Percentiles rank a stretch among this genome's conserved stretches.
These are phyloP conservation scores for Candida mattraensis DNA, from an alignment of 805 yeast species.

Conservation along the genomic window DNA sequence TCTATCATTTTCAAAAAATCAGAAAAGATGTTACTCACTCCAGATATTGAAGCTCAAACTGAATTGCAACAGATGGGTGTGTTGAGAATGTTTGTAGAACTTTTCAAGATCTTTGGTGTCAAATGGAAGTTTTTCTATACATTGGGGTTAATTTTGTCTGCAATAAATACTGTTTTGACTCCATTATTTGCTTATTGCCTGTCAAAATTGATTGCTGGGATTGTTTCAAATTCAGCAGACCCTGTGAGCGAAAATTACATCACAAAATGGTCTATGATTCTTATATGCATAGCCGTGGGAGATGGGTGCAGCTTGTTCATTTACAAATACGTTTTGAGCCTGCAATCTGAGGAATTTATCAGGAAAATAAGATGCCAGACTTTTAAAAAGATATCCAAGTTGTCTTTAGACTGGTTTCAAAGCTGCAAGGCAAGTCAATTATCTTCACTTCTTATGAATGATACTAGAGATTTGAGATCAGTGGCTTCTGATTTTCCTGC, in stretches of 20 bases:
- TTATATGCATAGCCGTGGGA: conserved; percentile 57
- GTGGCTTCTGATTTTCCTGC: conserved; percentile 64
- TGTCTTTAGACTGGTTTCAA: conserved; percentile 55
- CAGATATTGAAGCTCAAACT: conserved; percentile 14
- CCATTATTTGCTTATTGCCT: conserved; percentile 82
- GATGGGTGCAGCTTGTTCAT: conserved; percentile 61
- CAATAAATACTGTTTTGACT: conserved; percentile 59
- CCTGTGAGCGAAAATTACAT: conserved; percentile 31
- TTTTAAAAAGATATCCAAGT: conserved; percentile 49
- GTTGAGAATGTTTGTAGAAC: conserved; percentile 6
- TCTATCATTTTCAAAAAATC: too few species aligned
- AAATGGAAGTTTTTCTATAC: conserved; percentile 27
- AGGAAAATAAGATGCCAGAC: conserved; percentile 47
- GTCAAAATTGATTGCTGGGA: conserved; percentile 64
- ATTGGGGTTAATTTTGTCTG: conserved; percentile 54
- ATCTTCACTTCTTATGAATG: conserved; percentile 73
- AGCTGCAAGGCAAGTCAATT: conserved; percentile 48
- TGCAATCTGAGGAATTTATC: conserved; percentile 70
- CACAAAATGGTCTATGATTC: conserved; percentile 66
- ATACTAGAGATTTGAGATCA: conserved; percentile 71
- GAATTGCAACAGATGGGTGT: conserved; percentile 4
- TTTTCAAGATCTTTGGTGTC: conserved; percentile 5
- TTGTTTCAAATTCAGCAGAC: conserved; percentile 47
- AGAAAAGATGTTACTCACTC: too few species aligned
- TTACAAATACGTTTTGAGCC: conserved; percentile 50